Percentiles rank a stretch among this genome's conserved stretches.
Evolutionary conservation across 2,329 filamentous ascomycete species (phyloP).

Genomic region (Fusarium sublunatum): DNA sequence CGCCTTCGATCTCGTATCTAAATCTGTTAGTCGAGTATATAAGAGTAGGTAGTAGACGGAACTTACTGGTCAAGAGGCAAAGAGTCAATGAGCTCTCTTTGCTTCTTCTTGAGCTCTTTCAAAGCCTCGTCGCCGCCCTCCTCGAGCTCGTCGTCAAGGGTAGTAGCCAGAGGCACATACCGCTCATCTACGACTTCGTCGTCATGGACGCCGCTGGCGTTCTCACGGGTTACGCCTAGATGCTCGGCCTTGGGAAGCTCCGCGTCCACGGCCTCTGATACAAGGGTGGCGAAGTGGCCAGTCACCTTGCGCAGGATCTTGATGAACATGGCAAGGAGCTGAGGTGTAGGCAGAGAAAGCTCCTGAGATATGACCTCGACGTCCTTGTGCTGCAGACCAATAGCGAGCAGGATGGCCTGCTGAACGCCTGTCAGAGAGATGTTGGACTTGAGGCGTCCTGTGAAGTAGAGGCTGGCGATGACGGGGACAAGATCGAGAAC

Average conservation of each 20-base stretch:
- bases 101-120: constrained; percentile 77
- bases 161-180: constrained; percentile 76
- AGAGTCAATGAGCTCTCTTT: constrained; percentile 89
- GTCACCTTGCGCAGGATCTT: constrained; percentile 93
- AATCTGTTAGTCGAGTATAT: constrained; percentile 7
- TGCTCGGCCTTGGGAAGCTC: constrained; percentile 69
- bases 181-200: constrained; percentile 73
- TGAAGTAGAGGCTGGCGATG: constrained; percentile 87
- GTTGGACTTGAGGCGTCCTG: constrained; percentile 73
- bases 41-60: not conserved
- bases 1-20: constrained; percentile 74
- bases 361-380: constrained; percentile 85
- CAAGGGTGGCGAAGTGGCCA: constrained; percentile 77
- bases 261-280: constrained; percentile 78
- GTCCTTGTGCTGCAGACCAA: constrained; percentile 91
- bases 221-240: constrained; percentile 68
- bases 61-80: constrained; percentile 80
- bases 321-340: constrained; percentile 95
- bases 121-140: constrained; percentile 84
- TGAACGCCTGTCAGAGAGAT: constrained; percentile 85
- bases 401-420: constrained; percentile 85
- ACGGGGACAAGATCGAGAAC: constrained; percentile 91
- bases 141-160: constrained; percentile 83
- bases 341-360: constrained; percentile 76
- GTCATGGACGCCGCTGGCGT: constrained; percentile 73